Evolutionary conservation across 495 filamentous ascomycete species (phyloP).

Genomic region (Daldinia vernicosa): DNA sequence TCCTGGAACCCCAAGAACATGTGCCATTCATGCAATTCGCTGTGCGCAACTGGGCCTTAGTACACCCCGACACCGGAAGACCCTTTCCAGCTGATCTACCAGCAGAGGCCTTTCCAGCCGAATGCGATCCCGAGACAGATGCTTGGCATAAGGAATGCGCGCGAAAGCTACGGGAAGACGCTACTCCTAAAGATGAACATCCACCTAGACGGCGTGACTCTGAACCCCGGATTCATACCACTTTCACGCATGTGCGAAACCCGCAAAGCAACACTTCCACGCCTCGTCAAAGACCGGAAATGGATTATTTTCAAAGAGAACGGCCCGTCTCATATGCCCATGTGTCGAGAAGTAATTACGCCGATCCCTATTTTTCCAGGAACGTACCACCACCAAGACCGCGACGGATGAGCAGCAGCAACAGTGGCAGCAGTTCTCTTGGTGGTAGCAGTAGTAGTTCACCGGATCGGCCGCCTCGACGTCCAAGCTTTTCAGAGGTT

Average conservation of each 20-base stretch:
- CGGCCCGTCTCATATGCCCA: conserved; percentile 45
- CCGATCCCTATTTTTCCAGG: conserved; percentile 25
- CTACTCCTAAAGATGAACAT: conserved; percentile 48
- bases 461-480: conserved; percentile 36
- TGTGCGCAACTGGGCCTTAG: conserved; percentile 76
- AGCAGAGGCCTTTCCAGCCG: conserved; percentile 73
- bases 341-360: conserved; percentile 39
- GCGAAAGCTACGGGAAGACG: conserved; percentile 59
- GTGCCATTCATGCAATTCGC: conserved; percentile 84
- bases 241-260: conserved; percentile 31
- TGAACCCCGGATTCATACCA: conserved; percentile 38
- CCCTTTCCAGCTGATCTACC: conserved; percentile 82
- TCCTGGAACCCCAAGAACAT: conserved; percentile 89
- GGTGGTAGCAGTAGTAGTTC: conserved; percentile 39
- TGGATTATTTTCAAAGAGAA: conserved; percentile 45
- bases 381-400: conserved; percentile 26
- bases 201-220: conserved; percentile 30
- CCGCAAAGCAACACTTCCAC: conserved; percentile 19
- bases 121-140: conserved; percentile 79
- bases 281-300: conserved; percentile 37
- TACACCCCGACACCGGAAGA: conserved; percentile 73
- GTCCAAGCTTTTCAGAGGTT: conserved; percentile 44
- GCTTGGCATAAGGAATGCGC: conserved; percentile 83
- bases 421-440: conserved; percentile 23
- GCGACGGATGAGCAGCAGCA: conserved; percentile 26